These are phyloP conservation scores for Aspergillus sp. DNA, from an alignment of 2,329 filamentous ascomycete species.

Conservation along the genomic window DNA sequence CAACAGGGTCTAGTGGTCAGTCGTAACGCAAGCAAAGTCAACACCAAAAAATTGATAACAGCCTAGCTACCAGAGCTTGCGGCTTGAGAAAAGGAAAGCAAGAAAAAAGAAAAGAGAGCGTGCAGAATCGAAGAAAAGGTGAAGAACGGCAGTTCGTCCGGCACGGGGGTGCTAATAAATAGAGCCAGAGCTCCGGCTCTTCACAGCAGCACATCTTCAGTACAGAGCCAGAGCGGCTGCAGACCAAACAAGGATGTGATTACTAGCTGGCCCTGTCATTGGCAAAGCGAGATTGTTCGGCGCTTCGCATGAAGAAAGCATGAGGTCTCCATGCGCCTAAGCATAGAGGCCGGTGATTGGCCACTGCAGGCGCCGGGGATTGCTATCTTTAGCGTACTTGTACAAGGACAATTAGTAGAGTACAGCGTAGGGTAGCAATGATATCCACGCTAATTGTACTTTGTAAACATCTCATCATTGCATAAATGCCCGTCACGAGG, in stretches of 20 bases:
- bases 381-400: no score
- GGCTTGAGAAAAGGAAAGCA: constrained; percentile 13
- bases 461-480: no score
- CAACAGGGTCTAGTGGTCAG: constrained; percentile 19
- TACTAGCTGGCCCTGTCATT: no score
- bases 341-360: no score
- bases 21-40: constrained; percentile 13
- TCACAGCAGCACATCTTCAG: constrained; percentile 5
- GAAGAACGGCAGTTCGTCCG: constrained; percentile 14
- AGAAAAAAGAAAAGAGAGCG: constrained; percentile 13
- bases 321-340: no score
- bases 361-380: no score
- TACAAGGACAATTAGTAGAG: no score
- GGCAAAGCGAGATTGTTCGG: no score
- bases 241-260: constrained; percentile 6
- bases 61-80: constrained; percentile 30
- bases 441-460: no score
- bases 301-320: no score
- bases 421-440: no score
- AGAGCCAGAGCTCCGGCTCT: constrained; percentile 14
- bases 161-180: constrained; percentile 24
- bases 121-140: constrained; percentile 19
- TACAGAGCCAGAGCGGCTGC: background rate
- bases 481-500: background rate
- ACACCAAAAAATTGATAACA: constrained; percentile 17